Evolutionary conservation across 2,329 filamentous ascomycete species (phyloP), one percentile per base, ranked within the genome.

Genomic region (Emergomyces pasteurianus): DNA sequence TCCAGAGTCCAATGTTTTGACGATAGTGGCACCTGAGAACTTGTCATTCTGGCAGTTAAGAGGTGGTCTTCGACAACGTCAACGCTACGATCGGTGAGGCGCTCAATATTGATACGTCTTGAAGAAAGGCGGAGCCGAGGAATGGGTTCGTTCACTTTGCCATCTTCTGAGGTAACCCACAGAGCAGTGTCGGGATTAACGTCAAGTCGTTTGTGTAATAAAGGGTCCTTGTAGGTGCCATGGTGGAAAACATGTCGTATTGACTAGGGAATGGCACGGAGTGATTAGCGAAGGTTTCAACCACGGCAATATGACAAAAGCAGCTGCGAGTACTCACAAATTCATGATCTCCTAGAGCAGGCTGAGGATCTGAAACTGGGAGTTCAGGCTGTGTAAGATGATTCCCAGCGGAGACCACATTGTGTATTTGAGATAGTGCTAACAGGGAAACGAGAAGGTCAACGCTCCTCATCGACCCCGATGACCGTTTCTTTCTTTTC

Each of bases 241-340:
- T 96, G 92, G 72, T 96, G 92, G 75, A 90, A 94, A 69, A 97
- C 86, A 75, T 99, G 92, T 68, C 90, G 86, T 61, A 99, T 83
- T 7, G 70, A 68, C 74, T 75, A 63, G 46, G 50, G 42, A n/a
- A 53, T 36, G 16, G 38, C 28, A 53, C 34, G 38, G 47, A 42
- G 7, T 42, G 46, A 26, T 49, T 12, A 58, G 42, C 36, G 21
- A 28, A 16, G 14, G 42, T 31, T 42, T 36, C 16, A 21, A 8
- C 2, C 26, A 28, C n/a, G 42, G 26, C 2, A 54, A 31, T 52
- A 16, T 43, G 52, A 14, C 38, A 26, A 26, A 9, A 18, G 18
- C 12, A 18, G 18, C 12, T 21, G 8, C 52, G 21, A 42, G 10
- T 23, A 63, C 69, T 63, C 69, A 75, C 74, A 70, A 76, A 76